Evolutionary conservation across 768 basidiomycete genomes (phyloP), one percentile per base, ranked within the genome.

Genomic region (Suillus discolor): DNA sequence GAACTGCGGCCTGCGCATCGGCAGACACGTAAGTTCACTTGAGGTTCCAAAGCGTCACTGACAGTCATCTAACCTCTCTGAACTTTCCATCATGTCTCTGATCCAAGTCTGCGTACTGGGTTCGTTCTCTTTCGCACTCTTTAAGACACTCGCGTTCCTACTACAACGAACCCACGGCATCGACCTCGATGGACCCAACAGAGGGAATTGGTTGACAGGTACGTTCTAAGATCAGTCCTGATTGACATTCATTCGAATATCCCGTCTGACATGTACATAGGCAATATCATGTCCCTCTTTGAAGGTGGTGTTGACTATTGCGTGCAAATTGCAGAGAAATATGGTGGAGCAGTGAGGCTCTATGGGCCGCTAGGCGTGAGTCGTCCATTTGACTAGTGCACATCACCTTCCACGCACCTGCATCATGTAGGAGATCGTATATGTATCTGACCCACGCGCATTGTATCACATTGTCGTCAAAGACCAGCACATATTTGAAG

Each of bases 401-500:
- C 9, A 54, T 54, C 28, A 54, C 49, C 39, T 57, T 53, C 16
- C 18, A 34, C 28, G 6, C 31, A 13, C 4, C 8, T 16, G 51
- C 9, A 4, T 31, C 53, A 31, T 28, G n/a, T 39, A 76, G 75
- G 62, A 80, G 82, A 64, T 79, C 82, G 69, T 74, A 84, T 5
- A 84, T 83, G 75, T 86, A 76, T 57, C 70, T 54, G 85, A 87
- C 68, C 83, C 85, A 3, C 73, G 71, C 9, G 85, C 85, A 4
- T 69, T 86, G n/a, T 81, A 84, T 42, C 79, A 76, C 39, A 83
- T 86, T 42, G 68, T 84, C 16, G 61, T 81, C 7, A 85, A 83
- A 68, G 85, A 86, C 42, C 82, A 82, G 67, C 77, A 82, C 47
- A 75, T 80, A 6, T 85, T 80, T 62, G 85, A 87, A 64, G 84